A percentile compares a stretch with the other conserved stretches of the same genome.
Evolutionary conservation across 805 yeast species (phyloP).

Genomic region (Ogataea dorogensis): DNA sequence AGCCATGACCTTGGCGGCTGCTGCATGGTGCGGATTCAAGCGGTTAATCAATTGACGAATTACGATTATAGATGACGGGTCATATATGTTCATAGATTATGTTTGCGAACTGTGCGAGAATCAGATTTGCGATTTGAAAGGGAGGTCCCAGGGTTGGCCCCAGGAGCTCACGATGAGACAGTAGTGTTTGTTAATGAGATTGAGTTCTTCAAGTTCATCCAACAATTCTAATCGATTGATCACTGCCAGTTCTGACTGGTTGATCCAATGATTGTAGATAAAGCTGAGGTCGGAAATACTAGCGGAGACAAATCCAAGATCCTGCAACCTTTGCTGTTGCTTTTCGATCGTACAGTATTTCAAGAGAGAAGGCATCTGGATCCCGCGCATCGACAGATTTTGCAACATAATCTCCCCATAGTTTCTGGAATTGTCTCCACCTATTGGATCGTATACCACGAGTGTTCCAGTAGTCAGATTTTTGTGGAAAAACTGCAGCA

Average conservation of each 20-base stretch:
- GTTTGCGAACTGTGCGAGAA: constrained; percentile 14
- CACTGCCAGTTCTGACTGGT: constrained; percentile 38
- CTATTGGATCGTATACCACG: constrained; percentile 69
- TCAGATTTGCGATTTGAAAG: constrained; percentile 12
- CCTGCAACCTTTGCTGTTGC: constrained; percentile 39
- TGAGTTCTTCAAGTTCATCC: constrained; percentile 74
- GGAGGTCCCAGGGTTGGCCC: constrained; percentile 18
- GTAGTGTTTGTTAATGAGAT: constrained; percentile 61
- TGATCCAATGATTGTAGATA: constrained; percentile 44
- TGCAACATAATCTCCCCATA: constrained; percentile 70
- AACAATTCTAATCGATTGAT: constrained; percentile 59
- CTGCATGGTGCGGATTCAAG: constrained; percentile 88
- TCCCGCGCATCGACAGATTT: constrained; percentile 60
- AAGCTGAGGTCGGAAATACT: constrained; percentile 46
- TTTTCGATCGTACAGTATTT: constrained; percentile 46
- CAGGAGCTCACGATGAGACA: constrained; percentile 37
- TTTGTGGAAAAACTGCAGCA: constrained; percentile 43
- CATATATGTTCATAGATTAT: constrained; percentile 11
- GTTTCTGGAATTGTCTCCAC: constrained; percentile 43
- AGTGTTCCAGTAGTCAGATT: constrained; percentile 32
- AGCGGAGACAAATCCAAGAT: constrained; percentile 28
- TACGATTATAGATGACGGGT: constrained; percentile 15
- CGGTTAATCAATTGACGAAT: constrained; percentile 23
- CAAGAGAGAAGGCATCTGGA: constrained; percentile 56
- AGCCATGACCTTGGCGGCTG: constrained; percentile 86